Conservation (phyloP, 495 filamentous ascomycete genomes). For the Cercophora scortea region DNA sequence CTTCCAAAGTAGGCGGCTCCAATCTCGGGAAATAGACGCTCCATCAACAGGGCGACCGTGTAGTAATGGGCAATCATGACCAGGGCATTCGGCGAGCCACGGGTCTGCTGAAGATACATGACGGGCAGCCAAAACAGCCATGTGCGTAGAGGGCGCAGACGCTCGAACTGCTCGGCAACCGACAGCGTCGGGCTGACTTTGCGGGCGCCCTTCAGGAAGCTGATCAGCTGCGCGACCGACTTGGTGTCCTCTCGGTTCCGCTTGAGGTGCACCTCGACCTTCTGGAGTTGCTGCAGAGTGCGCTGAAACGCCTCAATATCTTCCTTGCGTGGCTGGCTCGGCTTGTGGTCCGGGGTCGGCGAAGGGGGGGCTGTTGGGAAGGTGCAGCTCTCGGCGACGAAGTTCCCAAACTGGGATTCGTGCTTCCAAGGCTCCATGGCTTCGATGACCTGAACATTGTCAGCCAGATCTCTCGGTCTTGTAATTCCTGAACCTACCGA, state of each 20-base stretch:
- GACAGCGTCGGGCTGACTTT: conserved; percentile 64
- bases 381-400: conserved; percentile 68
- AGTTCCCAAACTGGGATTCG: conserved; percentile 76
- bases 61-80: conserved; percentile 88
- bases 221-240: conserved; percentile 68
- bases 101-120: conserved; percentile 50
- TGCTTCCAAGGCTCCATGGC: conserved; percentile 92
- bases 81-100: conserved; percentile 56
- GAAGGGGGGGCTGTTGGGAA: conserved; percentile 56
- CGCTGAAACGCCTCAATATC: conserved; percentile 60
- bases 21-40: conserved; percentile 84
- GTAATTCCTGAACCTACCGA: conserved; percentile 49
- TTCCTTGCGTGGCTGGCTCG: conserved; percentile 52
- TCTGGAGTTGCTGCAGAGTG: conserved; percentile 61
- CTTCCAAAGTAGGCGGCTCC: conserved; percentile 81
- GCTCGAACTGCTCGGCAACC: conserved; percentile 76
- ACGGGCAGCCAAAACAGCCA: conserved; percentile 97
- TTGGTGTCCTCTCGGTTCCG: conserved; percentile 67
- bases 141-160: conserved; percentile 72
- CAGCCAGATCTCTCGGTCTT: neutral
- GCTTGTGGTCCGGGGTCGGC: conserved; percentile 49
- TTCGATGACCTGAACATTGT: conserved; percentile 57
- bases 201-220: conserved; percentile 72
- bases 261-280: conserved; percentile 61
- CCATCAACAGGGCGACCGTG: conserved; percentile 75